A percentile compares a stretch with the other conserved stretches of the same genome.
These are phyloP conservation scores for Mortierella antarctica DNA, from an alignment of 192 early-diverging fungal species.

Conservation along the genomic window DNA sequence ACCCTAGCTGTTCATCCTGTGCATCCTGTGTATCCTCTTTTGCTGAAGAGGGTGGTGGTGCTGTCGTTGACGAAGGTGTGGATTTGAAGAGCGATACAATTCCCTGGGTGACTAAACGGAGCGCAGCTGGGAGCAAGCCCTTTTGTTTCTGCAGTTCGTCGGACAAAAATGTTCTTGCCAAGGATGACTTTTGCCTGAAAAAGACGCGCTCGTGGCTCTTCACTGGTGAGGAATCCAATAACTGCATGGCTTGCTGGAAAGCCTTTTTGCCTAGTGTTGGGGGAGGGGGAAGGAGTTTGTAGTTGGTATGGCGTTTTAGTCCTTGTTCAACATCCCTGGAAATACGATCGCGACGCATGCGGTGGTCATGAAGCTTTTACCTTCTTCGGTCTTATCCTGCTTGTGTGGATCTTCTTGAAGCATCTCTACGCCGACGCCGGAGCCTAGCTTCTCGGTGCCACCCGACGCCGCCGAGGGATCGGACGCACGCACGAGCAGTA, in stretches of 20 bases:
- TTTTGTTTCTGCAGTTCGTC: conserved; percentile 49
- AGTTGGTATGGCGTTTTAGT: not conserved
- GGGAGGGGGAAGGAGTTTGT: too few species aligned
- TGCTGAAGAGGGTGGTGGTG: conserved; percentile 9
- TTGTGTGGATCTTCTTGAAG: not conserved
- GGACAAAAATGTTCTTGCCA: conserved; percentile 26
- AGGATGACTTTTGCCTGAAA: conserved; percentile 25
- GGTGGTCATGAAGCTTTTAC: not conserved
- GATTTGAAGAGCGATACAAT: conserved; percentile 41
- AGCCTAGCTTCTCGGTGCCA: too few species aligned
- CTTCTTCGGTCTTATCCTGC: not conserved
- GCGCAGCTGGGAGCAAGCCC: conserved; percentile 42
- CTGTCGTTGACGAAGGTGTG: not conserved
- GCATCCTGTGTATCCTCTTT: not conserved
- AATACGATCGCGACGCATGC: not conserved
- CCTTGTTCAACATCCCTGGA: too few species aligned
- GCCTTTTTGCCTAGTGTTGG: conserved; percentile 14
- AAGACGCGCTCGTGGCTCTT: conserved; percentile 35
- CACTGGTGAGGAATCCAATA: conserved; percentile 17
- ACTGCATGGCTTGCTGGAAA: conserved; percentile 29
- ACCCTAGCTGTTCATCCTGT: not conserved
- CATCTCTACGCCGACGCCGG: not conserved
- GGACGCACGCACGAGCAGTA: too few species aligned
- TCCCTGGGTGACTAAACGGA: conserved; percentile 44
- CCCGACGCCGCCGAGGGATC: too few species aligned